Evolutionary conservation across 2,329 filamentous ascomycete genomes (phyloP), one percentile per base, ranked within the genome.

Genomic region (Ceratocystis lukuohia): DNA sequence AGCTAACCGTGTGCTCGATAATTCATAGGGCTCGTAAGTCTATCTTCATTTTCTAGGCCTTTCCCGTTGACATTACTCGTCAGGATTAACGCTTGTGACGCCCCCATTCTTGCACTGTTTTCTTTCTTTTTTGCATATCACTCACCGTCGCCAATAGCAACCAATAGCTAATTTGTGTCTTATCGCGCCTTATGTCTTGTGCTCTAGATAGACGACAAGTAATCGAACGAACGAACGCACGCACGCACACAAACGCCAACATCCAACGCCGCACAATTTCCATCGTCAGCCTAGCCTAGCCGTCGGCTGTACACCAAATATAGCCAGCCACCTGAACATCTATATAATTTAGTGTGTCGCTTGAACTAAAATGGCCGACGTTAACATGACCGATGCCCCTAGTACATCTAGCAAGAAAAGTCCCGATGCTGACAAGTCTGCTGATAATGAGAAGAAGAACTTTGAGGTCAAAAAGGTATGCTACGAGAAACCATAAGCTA

Each of bases 391-490:
- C 65, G 94, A 97, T 76, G 91, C 88, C 61, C 84, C 85, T 44
- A 76, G 82, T 69, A 78, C 79, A 22, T 77, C 80, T 30, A 41
- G 37, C 37, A 41, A 41, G 12, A 89, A 86, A 76, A 59, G 33
- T 33, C 82, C 81, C 74, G 74, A 75, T 17, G 77, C 76, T 30
- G 78, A 76, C 20, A 82, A 82, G 70, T 75, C 76, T 68, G 77
- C 74, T 30, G 69, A 75, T 48, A 89, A 93, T 70, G 84, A 80
- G 64, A 96, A 95, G 84, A 96, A 96, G 81, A 88, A 90, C 70
- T 99, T 99, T 71, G 94, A 99, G 76, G 93, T 99, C 69, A 99
- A 99, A 80, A 99, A 99, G 88, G 94, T 95, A 76, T 69, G 48
- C 45, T 20, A 22, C 17, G 28, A 56, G 28, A 15, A 17, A n/a